Evolutionary conservation across 805 yeast species (phyloP).

Genomic region (Myxozyma sirexii): DNA sequence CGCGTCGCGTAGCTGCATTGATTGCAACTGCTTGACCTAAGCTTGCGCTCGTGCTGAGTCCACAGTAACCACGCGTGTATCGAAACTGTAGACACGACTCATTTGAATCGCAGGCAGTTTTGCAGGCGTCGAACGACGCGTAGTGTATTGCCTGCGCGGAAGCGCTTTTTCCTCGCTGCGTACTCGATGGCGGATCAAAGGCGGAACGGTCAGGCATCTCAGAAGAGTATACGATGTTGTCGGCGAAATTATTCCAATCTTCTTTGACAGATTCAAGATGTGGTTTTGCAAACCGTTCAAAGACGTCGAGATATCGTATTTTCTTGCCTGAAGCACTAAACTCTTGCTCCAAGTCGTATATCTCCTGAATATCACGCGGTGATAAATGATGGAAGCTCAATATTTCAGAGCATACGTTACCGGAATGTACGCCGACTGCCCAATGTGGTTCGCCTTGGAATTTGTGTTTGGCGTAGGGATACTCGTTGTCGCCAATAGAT

Average conservation of each 20-base stretch:
- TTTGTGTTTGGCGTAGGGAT: slow-evolving; percentile 15
- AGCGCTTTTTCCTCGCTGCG: not conserved
- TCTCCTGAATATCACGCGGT: slow-evolving; percentile 26
- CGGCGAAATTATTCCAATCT: slow-evolving; percentile 16
- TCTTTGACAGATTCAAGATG: slow-evolving; percentile 8
- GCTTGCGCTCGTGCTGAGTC: not conserved
- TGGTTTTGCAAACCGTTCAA: slow-evolving; percentile 38
- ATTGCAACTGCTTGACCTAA: slow-evolving; percentile 8
- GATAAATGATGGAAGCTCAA: slow-evolving; percentile 41
- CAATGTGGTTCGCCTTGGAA: slow-evolving; percentile 42
- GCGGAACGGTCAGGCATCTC: too few relatives aligned
- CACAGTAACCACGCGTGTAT: slow-evolving; percentile 11
- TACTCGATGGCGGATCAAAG: not conserved
- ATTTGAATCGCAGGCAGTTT: slow-evolving; percentile 5
- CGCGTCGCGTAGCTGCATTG: not conserved
- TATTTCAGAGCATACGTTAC: slow-evolving; percentile 39
- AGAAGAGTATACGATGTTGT: slow-evolving; percentile 6
- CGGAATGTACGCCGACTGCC: slow-evolving; percentile 19
- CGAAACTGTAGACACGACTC: slow-evolving; percentile 3
- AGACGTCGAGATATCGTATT: slow-evolving; percentile 38
- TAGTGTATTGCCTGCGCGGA: slow-evolving; percentile 22
- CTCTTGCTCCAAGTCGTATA: slow-evolving; percentile 43
- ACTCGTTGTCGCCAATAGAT: slow-evolving; percentile 4
- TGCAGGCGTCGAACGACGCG: slow-evolving; percentile 14
- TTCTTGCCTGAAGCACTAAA: not conserved